Percentiles rank a stretch among this genome's conserved stretches.
These are phyloP conservation scores for Sanghuangporus weigelae DNA, from an alignment of 1,284 basidiomycete species.

Conservation along the genomic window DNA sequence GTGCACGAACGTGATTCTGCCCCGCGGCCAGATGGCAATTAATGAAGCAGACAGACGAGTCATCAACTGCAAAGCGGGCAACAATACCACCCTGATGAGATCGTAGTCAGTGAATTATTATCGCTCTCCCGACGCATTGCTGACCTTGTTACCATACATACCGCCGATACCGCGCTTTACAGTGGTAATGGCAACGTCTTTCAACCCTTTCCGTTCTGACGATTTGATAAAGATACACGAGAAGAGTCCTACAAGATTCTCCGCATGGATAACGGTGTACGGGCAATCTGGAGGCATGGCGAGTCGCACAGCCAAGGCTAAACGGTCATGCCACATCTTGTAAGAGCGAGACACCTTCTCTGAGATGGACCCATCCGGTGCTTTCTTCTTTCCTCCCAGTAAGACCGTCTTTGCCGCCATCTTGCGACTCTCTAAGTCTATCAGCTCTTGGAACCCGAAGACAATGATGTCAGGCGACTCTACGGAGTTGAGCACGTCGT, in stretches of 20 bases:
- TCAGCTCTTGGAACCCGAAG: conserved; percentile 94
- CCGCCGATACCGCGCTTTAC: conserved; percentile 92
- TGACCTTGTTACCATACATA: conserved; percentile 91
- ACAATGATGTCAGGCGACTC: conserved; percentile 83
- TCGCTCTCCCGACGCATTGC: conserved; percentile 17
- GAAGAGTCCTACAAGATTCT: conserved; percentile 89
- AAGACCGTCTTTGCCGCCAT: conserved; percentile 88
- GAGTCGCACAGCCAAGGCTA: conserved; percentile 67
- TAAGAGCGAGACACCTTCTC: conserved; percentile 83
- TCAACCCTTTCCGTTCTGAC: conserved; percentile 50
- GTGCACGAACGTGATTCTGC: conserved; percentile 73
- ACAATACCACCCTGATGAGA: conserved; percentile 78
- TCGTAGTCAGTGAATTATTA: background rate
- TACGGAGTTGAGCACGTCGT: conserved; percentile 63
- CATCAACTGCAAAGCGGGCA: conserved; percentile 84
- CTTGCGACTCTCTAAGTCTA: conserved; percentile 89
- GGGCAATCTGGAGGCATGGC: conserved; percentile 63
- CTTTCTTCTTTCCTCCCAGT: conserved; percentile 52
- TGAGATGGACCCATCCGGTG: conserved; percentile 37
- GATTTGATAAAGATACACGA: conserved; percentile 83
- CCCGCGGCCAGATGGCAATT: conserved; percentile 97
- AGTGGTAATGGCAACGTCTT: conserved; percentile 70
- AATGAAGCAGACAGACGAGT: conserved; percentile 90
- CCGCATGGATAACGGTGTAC: conserved; percentile 80
- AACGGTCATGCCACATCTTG: conserved; percentile 81